phyloP scores from a whole-genome alignment of 163 green algal genomes.

The Prototheca cutis region DNA sequence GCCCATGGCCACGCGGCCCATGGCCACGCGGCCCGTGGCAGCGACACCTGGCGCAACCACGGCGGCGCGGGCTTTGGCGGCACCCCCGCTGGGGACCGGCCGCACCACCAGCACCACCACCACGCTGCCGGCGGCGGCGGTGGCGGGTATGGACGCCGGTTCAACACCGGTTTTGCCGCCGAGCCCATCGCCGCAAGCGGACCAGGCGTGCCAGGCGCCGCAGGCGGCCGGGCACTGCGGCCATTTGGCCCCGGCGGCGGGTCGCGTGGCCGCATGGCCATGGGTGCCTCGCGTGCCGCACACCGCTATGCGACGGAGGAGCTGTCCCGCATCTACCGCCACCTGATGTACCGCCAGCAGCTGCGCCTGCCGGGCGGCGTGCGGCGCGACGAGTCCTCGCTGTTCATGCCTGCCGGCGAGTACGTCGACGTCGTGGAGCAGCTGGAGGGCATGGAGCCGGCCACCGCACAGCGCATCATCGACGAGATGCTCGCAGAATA shows the following conservation, averaged over 20 bases:
- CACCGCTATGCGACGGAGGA: slow-evolving; percentile 24
- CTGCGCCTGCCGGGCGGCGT: slow-evolving; percentile 21
- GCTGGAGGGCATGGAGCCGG: slow-evolving; percentile 5
- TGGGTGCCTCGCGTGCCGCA: slow-evolving; percentile 3
- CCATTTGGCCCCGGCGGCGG: slow-evolving; percentile 13
- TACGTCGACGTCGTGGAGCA: slow-evolving; percentile 36
- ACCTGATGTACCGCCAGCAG: slow-evolving; percentile 20
- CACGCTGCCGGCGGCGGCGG: not conserved
- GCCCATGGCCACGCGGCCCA: too few species aligned
- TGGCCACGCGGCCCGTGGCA: too few species aligned
- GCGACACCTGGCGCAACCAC: not conserved
- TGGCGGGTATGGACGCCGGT: slow-evolving; percentile 3
- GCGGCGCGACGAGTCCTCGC: slow-evolving; percentile 25
- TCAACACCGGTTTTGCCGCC: not conserved
- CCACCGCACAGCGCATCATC: not conserved
- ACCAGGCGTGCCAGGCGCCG: too few species aligned
- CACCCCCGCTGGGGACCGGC: too few species aligned
- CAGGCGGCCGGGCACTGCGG: not conserved
- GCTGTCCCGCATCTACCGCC: slow-evolving; percentile 23
- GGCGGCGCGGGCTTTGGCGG: not conserved
- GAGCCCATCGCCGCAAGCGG: too few species aligned
- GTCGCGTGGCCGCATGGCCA: slow-evolving; percentile 10
- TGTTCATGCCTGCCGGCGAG: slow-evolving; percentile 25
- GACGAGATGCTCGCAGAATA: not conserved
- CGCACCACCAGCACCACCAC: too few species aligned